Base-by-base conservation (phyloP, 2,329 filamentous ascomycete species). In the Fusarium domesticum region DNA sequence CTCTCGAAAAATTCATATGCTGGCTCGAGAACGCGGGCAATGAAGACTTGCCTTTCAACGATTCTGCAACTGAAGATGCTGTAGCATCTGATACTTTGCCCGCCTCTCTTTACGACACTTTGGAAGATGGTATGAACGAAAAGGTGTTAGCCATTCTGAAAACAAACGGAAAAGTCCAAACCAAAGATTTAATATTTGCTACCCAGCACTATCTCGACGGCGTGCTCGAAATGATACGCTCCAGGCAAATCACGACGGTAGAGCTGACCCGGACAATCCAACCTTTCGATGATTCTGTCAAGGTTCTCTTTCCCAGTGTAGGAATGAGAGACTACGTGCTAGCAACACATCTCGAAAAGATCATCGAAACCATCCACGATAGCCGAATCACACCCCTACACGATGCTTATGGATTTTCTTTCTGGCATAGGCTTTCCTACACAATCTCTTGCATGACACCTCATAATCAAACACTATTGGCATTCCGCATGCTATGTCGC, bases 1-100 rank as follows among this genome's bases (percentile, higher is more conserved):
- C 61, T 1, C 39, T 66, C 16, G 60, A 61, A n/a, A 56, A 39
- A 33, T 62, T 63, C 42, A 54, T 65, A 11, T 39, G 50, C 15
- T 63, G 63, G 60, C 48, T 65, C 2, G 58, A 60, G 37, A 50
- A 45, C 31, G 35, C 38, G 7, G 39, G 31, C 8, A 18, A 44
- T 4, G 17, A 42, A 15, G 32, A 48, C 15, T 31, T 25, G 17
- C 12, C 19, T 18, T 12, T 20, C 16, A 37, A 18, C 18, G 45
- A 39, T 16, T 25, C 32, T 8, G 23, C 23, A 12, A 12, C 23
- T 3, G 14, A 4, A 28, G 14, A 28, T 3, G 8, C 10, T 11
- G 8, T 8, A 8, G 23, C 23, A 28, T 4, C 23, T 8, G 23
- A 28, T 12, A 5, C 10, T 28, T 8, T 28, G 10, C 23, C 4